Conservation (phyloP, 192 early-diverging fungal genomes). For the Rhizoclosmatium globosum region DNA sequence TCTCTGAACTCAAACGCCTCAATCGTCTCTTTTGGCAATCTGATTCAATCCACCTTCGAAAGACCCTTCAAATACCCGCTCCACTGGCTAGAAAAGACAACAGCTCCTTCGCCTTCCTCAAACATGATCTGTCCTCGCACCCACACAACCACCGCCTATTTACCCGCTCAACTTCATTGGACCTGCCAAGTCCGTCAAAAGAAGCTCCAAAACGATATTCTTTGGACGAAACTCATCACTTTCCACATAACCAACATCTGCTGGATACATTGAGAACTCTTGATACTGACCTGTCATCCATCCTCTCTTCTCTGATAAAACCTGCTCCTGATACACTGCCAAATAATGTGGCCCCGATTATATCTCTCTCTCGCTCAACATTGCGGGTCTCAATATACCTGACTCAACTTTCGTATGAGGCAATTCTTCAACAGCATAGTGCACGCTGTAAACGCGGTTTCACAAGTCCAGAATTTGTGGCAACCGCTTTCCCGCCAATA, state of each 20-base stretch:
- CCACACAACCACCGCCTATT: slow-evolving; percentile 7
- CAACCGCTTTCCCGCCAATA: background rate
- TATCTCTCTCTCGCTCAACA: background rate
- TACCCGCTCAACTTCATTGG: background rate
- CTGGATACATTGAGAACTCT: background rate
- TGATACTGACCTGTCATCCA: slow-evolving; percentile 9
- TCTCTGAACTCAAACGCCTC: slow-evolving; percentile 23
- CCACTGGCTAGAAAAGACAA: background rate
- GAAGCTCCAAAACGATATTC: background rate
- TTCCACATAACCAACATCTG: background rate
- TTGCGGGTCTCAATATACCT: background rate
- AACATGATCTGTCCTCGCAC: background rate
- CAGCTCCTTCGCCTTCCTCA: background rate
- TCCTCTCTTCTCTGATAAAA: background rate
- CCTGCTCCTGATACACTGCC: slow-evolving; percentile 12
- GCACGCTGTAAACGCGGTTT: no score
- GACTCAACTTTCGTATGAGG: background rate
- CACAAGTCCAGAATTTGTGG: no score
- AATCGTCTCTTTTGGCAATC: slow-evolving; percentile 28
- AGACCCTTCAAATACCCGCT: slow-evolving; percentile 19
- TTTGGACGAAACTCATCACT: background rate
- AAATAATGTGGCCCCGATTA: background rate
- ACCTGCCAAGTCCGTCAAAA: background rate
- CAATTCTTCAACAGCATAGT: background rate
- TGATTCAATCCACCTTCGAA: slow-evolving; percentile 37